Evolutionary conservation across 176 grass and related monocot species (phyloP).

Genomic region (Puya raimondii): DNA sequence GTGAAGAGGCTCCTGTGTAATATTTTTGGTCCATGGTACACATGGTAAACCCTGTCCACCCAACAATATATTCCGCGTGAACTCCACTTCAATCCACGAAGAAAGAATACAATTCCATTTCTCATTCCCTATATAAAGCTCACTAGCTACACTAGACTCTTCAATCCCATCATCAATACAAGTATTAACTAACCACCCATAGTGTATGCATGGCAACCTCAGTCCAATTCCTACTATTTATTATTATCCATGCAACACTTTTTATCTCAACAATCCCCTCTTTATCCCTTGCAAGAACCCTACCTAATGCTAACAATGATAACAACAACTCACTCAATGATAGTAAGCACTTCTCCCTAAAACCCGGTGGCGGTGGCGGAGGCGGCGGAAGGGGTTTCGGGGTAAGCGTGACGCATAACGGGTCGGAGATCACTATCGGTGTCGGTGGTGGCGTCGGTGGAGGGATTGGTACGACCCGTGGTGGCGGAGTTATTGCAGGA

Average conservation of each 20-base stretch:
- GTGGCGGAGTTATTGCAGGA: conserved; percentile 24
- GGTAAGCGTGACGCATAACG: conserved; percentile 24
- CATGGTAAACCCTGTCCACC: too few relatives aligned
- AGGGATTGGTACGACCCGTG: conserved; percentile 25
- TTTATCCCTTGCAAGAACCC: conserved; percentile 13
- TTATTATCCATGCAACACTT: background rate
- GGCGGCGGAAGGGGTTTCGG: conserved; percentile 38
- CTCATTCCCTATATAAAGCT: background rate
- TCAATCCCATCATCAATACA: background rate
- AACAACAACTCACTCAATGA: background rate
- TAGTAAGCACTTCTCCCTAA: conserved; percentile 14
- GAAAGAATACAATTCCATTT: too few relatives aligned
- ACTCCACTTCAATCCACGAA: too few relatives aligned
- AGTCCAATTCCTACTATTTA: background rate
- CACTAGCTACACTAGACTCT: background rate
- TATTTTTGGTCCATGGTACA: too few relatives aligned
- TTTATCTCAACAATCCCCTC: background rate
- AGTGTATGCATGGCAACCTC: conserved; percentile 16
- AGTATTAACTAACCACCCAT: background rate
- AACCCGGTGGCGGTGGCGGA: background rate
- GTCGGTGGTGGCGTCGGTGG: conserved; percentile 37
- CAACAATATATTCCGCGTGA: too few relatives aligned
- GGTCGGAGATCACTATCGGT: conserved; percentile 21
- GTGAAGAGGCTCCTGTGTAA: too few relatives aligned
- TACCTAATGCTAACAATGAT: conserved; percentile 3